phyloP scores from a whole-genome alignment of 805 yeast species.

The Zygosaccharomyces lentus region DNA sequence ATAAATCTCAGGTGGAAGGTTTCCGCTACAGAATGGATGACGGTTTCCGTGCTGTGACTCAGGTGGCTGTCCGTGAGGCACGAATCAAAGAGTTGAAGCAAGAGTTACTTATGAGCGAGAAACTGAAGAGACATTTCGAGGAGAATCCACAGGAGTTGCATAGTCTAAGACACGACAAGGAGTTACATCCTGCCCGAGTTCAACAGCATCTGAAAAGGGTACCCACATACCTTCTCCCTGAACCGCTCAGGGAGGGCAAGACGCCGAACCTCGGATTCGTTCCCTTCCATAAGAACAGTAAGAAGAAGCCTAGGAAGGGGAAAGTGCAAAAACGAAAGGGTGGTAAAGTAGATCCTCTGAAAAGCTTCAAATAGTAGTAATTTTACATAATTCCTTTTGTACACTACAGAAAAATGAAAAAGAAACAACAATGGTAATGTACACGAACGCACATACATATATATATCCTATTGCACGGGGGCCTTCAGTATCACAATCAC shows the following conservation, averaged over 20 bases:
- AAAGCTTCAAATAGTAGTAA: conserved; percentile 41
- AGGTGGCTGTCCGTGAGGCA: conserved; percentile 86
- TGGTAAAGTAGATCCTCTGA: conserved; percentile 61
- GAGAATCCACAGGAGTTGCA: conserved; percentile 94
- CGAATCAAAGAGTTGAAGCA: conserved; percentile 82
- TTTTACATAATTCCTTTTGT: conserved; percentile 6
- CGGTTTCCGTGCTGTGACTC: conserved; percentile 92
- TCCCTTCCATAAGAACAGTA: conserved; percentile 55
- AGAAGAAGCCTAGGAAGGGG: conserved; percentile 31
- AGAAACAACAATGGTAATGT: neutral
- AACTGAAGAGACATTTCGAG: conserved; percentile 89
- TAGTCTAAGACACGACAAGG: conserved; percentile 87
- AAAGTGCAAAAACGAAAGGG: conserved; percentile 44
- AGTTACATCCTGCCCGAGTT: conserved; percentile 72
- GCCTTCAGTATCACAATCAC: conserved; percentile 75
- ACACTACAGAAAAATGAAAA: conserved; percentile 1
- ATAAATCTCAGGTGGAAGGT: conserved; percentile 86
- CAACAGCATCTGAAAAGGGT: conserved; percentile 87
- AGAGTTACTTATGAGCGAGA: conserved; percentile 83
- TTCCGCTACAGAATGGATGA: conserved; percentile 96
- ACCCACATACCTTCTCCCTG: conserved; percentile 87
- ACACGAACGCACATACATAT: no score
- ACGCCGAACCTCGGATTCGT: conserved; percentile 61
- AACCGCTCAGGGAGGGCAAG: conserved; percentile 55
- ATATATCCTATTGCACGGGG: conserved; percentile 23